Evolutionary conservation across 129 eudicot genomes (phyloP).

Genomic region (Apium graveolens): DNA sequence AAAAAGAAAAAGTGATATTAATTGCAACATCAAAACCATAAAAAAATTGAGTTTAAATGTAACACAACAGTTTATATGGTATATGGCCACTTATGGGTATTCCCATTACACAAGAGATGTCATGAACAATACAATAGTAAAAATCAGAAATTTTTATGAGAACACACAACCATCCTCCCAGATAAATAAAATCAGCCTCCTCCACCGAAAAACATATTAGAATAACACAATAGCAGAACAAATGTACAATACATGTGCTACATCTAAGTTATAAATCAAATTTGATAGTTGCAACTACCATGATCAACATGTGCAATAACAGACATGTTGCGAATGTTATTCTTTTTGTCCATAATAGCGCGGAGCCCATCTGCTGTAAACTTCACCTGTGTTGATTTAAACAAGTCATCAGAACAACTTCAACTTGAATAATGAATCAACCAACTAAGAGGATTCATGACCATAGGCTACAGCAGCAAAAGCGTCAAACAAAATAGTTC

Average conservation of each 20-base stretch:
- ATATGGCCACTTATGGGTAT: background rate
- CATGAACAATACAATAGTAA: background rate
- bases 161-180: background rate
- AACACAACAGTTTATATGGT: background rate
- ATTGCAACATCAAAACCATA: background rate
- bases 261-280: background rate
- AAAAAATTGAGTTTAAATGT: background rate
- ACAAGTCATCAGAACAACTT: background rate
- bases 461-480: background rate
- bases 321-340: constrained; percentile 83
- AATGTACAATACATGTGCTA: background rate
- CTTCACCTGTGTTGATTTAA: background rate
- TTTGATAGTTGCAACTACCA: constrained; percentile 27
- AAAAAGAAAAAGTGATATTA: background rate
- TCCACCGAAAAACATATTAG: background rate
- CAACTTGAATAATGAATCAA: background rate
- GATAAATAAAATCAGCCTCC: background rate
- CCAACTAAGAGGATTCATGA: background rate
- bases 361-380: constrained; percentile 41
- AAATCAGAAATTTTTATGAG: background rate
- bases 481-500: background rate
- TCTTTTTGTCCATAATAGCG: constrained; percentile 60
- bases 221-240: background rate
- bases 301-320: constrained; percentile 88
- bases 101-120: background rate